Evolutionary conservation across 352 stramenopile species (phyloP), one percentile per base, ranked within the genome.

Genomic region (Globisporangium apiculatum): DNA sequence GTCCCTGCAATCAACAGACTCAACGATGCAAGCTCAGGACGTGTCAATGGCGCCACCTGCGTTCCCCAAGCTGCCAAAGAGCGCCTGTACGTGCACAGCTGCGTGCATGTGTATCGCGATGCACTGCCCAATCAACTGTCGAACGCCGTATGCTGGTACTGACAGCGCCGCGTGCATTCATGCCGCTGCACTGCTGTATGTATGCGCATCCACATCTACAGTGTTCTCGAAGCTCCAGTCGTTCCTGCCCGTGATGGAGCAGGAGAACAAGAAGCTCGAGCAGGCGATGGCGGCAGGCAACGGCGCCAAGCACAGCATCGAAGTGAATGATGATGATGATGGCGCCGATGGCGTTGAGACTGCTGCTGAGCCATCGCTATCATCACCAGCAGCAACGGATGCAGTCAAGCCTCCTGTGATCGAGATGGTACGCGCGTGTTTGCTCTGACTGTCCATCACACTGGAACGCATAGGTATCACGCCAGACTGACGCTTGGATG

Each of bases 201-300:
- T 56, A 47, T 36, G 24, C 24, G 24, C 24, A 31, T 31, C 24
- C 9, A 2, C 5, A 12, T 4, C 12, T 31, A 14, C 54, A 90
- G 83, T 92, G 59, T 78, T 92, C 48, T 76, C 73, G n/a, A 81
- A 72, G 51, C 63, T 92, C 12, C 75, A 92, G 61, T 71, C 79
- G 48, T 92, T 92, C 52, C 61, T 92, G 43, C 83, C 83, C 0
- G 61, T 82, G 61, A 86, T 92, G 67, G 83, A 75, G 14, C 65
- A 73, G 48, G 79, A 92, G 57, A 92, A 92, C 70, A 76, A 86
- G 58, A 86, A 86, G 62, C 67, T 92, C 42, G 77, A 76, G 51
- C 65, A 83, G 37, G 79, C 75, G 8, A 70, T 89, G 15, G 80
- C 78, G 37, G 62, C 66, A 6, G 79, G 83, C 5, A 57, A 85